Evolutionary conservation across 768 basidiomycete species (phyloP), one percentile per base, ranked within the genome.

Genomic region (Lactarius deliciosus): DNA sequence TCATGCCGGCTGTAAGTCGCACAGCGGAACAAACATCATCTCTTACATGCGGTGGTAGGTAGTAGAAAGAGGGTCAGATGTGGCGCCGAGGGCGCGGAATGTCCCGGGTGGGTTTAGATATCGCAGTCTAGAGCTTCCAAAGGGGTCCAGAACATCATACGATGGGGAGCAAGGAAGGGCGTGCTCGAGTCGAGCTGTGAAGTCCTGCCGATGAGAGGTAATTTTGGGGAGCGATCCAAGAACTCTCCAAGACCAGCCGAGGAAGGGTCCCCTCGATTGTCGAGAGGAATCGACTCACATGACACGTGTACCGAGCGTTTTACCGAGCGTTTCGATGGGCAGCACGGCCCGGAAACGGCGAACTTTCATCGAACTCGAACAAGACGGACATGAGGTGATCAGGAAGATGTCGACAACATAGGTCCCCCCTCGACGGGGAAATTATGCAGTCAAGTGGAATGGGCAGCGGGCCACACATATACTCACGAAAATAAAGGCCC

Each of bases 1-100:
- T 11, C 50, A 45, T 18, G 66, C 66, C 66, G 66, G 66, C 66
- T 68, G 66, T 68, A 68, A 68, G 66, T 63, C 66, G 58, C 66
- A 53, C 50, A 64, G 63, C 53, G 53, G 54, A 32, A 32, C 32
- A 7, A 32, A 32, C 32, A 32, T 32, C 32, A 4, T 47, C n/a
- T 60, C n/a, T 41, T 67, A 50, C 40, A 43, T 55, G 62, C 50
- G 58, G 53, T 67, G 62, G 66, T 47, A 22, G 34, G 57, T 45
- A n/a, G n/a, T n/a, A 5, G 2, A 13, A 28, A 25, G 50, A 3
- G 13, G 45, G 62, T 25, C 58, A 25, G 41, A 38, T 32, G 63
- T 55, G 66, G 62, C 66, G 60, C 64, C 15, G 18, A 28, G 30
- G 34, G 36, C 16, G 50, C 62, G 66, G 63, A 47, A 38, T 25